phyloP scores from a whole-genome alignment of 176 grass and related monocot species.

The Pharus latifolius region DNA sequence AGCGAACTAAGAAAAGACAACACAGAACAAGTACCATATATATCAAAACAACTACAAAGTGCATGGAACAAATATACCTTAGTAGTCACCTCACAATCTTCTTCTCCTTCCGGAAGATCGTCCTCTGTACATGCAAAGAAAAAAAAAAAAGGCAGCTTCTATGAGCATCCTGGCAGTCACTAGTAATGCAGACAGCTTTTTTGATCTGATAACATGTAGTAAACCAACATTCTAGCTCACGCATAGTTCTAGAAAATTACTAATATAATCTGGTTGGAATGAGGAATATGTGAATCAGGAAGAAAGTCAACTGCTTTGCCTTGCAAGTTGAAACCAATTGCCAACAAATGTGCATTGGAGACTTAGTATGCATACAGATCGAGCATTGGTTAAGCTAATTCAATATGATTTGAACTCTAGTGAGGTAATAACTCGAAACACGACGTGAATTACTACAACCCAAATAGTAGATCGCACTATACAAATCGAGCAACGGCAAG shows the following conservation, averaged over 20 bases:
- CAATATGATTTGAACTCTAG: background rate
- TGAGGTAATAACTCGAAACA: background rate
- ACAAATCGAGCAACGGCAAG: background rate
- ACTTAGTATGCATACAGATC: too few species aligned
- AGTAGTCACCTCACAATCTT: background rate
- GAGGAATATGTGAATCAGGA: too few species aligned
- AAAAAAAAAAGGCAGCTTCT: background rate
- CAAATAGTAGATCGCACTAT: background rate
- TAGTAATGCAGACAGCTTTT: background rate
- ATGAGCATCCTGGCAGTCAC: background rate
- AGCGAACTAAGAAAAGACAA: background rate
- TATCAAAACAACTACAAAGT: background rate
- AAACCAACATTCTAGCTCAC: background rate
- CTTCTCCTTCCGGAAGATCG: conserved; percentile 1
- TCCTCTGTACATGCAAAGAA: conserved; percentile 7
- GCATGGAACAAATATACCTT: conserved; percentile 14
- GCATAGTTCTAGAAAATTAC: too few species aligned
- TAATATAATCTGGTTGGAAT: too few species aligned
- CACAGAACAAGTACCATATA: background rate
- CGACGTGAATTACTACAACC: background rate
- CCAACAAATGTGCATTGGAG: too few species aligned
- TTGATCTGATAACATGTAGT: background rate
- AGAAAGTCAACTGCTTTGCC: too few species aligned
- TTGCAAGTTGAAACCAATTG: too few species aligned
- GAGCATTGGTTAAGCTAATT: background rate